A percentile compares a stretch with the other conserved stretches of the same genome.
Evolutionary conservation across 805 yeast species (phyloP).

Genomic region (Starmerella vaccinii): DNA sequence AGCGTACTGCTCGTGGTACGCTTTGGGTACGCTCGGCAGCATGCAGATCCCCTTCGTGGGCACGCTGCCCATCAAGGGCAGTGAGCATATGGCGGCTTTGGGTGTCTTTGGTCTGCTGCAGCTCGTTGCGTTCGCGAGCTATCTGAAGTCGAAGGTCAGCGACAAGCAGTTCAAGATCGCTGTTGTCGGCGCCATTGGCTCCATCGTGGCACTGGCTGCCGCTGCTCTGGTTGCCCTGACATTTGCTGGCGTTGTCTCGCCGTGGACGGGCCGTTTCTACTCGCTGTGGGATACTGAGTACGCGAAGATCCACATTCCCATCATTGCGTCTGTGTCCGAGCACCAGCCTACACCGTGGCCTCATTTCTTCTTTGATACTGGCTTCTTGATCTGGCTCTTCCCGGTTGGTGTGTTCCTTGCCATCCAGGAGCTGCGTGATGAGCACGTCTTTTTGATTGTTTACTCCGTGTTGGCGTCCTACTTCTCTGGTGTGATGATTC

Average conservation of each 20-base stretch:
- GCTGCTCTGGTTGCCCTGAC: slow-evolving; percentile 70
- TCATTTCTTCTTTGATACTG: slow-evolving; percentile 88
- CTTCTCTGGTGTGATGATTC: slow-evolving; percentile 98
- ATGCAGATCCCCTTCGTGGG: slow-evolving; percentile 99
- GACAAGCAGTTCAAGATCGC: slow-evolving; percentile 53
- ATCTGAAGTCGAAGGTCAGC: slow-evolving; percentile 63
- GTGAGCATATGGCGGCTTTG: slow-evolving; percentile 96
- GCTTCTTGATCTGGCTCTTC: slow-evolving; percentile 91
- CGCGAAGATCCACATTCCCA: slow-evolving; percentile 96
- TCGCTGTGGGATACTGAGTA: slow-evolving; percentile 96
- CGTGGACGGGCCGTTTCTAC: slow-evolving; percentile 99
- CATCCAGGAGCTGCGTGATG: slow-evolving; percentile 81
- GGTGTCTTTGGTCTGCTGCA: slow-evolving; percentile 95
- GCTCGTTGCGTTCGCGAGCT: slow-evolving; percentile 76
- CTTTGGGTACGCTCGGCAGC: slow-evolving; percentile 92
- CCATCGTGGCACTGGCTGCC: slow-evolving; percentile 54
- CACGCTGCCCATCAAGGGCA: slow-evolving; percentile 88
- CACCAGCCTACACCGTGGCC: slow-evolving; percentile 99
- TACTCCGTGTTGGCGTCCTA: slow-evolving; percentile 90
- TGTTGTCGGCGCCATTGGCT: slow-evolving; percentile 42
- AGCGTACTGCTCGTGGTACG: slow-evolving; percentile 93
- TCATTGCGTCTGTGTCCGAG: slow-evolving; percentile 96
- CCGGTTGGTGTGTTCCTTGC: slow-evolving; percentile 92
- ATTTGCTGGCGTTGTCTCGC: slow-evolving; percentile 87
- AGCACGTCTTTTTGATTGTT: slow-evolving; percentile 84